A percentile compares a stretch with the other conserved stretches of the same genome.
Evolutionary conservation across 1,139 yeast genomes (phyloP).

Genomic region (Diutina catenulata): DNA sequence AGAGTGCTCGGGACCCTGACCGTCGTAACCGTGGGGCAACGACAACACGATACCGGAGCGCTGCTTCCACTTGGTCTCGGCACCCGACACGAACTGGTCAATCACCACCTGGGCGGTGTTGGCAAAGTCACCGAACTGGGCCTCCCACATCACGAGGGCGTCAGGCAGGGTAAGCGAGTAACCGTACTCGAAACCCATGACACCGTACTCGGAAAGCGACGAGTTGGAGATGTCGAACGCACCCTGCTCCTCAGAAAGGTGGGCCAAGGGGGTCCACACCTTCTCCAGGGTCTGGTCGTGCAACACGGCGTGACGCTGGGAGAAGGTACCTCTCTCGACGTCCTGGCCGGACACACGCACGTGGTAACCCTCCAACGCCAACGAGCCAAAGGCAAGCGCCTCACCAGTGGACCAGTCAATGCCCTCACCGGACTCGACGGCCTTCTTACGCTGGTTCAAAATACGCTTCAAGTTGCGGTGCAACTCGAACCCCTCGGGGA

Average conservation of each 20-base stretch:
- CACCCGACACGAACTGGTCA: slow-evolving; percentile 95
- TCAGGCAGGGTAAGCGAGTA: slow-evolving; percentile 96
- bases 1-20: slow-evolving; percentile 99
- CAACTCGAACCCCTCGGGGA: slow-evolving; percentile 82
- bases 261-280: slow-evolving; percentile 74
- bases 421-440: slow-evolving; percentile 82
- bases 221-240: slow-evolving; percentile 86
- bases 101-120: slow-evolving; percentile 97
- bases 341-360: slow-evolving; percentile 98
- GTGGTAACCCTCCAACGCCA: slow-evolving; percentile 87
- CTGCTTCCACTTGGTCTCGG: slow-evolving; percentile 98
- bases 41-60: slow-evolving; percentile 94
- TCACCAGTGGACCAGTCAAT: slow-evolving; percentile 99
- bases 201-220: slow-evolving; percentile 98
- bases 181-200: slow-evolving; percentile 98
- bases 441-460: slow-evolving; percentile 73
- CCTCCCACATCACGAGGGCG: slow-evolving; percentile 97
- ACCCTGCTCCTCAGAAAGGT: slow-evolving; percentile 72
- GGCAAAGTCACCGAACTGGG: slow-evolving; percentile 99
- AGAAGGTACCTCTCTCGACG: slow-evolving; percentile 99
- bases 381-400: slow-evolving; percentile 93
- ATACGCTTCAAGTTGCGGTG: slow-evolving; percentile 97
- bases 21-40: slow-evolving; percentile 98
- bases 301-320: slow-evolving; percentile 97
- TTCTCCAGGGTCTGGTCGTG: slow-evolving; percentile 89